Conservation (phyloP, 1,284 basidiomycete species). For the Psilocybe mexicana region DNA sequence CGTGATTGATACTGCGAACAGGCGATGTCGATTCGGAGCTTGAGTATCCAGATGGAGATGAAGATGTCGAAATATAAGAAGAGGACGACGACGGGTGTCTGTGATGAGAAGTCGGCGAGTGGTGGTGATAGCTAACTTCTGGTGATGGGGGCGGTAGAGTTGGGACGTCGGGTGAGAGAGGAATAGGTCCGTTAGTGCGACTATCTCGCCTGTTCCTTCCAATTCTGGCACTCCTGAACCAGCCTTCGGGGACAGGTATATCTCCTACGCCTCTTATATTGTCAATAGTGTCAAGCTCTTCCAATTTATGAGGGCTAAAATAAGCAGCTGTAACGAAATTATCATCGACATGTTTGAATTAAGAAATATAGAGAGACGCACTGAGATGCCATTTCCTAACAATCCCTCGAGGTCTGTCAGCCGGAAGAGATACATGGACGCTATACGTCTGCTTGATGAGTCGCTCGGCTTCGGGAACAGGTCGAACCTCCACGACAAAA, state of each 20-base stretch:
- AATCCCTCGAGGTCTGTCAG: constrained; percentile 60
- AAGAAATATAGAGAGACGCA: constrained; percentile 40
- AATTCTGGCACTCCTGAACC: constrained; percentile 74
- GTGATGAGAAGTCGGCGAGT: constrained; percentile 21
- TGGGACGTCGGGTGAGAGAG: constrained; percentile 23
- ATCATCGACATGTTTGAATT: neutral
- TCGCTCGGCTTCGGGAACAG: constrained; percentile 50
- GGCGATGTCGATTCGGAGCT: constrained; percentile 25
- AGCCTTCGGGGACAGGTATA: constrained; percentile 66
- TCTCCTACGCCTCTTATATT: constrained; percentile 63
- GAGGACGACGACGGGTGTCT: constrained; percentile 14
- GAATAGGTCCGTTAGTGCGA: constrained; percentile 30
- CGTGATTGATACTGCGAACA: constrained; percentile 18
- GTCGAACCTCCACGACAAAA: constrained; percentile 35
- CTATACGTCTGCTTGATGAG: constrained; percentile 85
- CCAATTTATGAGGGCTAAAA: constrained; percentile 73
- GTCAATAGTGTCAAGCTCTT: constrained; percentile 67
- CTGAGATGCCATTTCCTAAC: constrained; percentile 81
- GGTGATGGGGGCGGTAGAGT: constrained; percentile 22
- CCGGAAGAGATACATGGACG: constrained; percentile 70
- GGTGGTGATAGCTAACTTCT: constrained; percentile 22
- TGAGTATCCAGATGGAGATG: constrained; percentile 22
- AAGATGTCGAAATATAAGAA: constrained; percentile 21
- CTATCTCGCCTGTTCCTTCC: constrained; percentile 62
- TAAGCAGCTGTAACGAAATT: constrained; percentile 59